Conservation (phyloP, 768 basidiomycete genomes). For the Chalciporus chontae region DNA sequence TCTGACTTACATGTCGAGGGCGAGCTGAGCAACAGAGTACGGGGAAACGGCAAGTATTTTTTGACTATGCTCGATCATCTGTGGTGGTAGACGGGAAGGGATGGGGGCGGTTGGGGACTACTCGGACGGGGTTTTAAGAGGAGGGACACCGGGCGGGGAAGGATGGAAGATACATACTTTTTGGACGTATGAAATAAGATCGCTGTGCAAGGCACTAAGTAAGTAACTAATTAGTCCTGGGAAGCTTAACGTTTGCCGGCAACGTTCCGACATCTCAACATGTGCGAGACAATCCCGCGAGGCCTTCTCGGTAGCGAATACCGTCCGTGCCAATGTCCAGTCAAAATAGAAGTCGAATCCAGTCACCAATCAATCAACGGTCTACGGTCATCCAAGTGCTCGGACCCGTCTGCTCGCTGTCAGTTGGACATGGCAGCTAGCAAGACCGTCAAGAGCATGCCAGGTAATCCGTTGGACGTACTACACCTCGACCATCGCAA, state of each 20-base stretch:
- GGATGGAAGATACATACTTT: not conserved
- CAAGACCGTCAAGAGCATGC: not conserved
- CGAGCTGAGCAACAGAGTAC: slow-evolving; percentile 63
- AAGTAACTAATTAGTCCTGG: slow-evolving; percentile 32
- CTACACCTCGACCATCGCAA: slow-evolving; percentile 13
- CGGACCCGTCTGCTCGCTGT: slow-evolving; percentile 12
- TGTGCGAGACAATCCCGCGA: slow-evolving; percentile 29
- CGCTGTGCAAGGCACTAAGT: slow-evolving; percentile 33
- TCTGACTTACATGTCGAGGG: slow-evolving; percentile 52
- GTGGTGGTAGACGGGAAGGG: slow-evolving; percentile 5
- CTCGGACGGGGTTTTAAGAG: slow-evolving; percentile 21
- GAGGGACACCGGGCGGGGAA: slow-evolving; percentile 3
- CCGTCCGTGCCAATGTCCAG: slow-evolving; percentile 14
- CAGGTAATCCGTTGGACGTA: not conserved
- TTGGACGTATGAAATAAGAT: slow-evolving; percentile 29
- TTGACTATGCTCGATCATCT: slow-evolving; percentile 58
- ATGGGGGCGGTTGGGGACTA: not conserved
- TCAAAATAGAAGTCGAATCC: slow-evolving; percentile 21
- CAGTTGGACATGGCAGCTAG: not conserved
- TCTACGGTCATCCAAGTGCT: not conserved
- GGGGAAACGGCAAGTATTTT: slow-evolving; percentile 42
- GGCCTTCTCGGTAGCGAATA: slow-evolving; percentile 37
- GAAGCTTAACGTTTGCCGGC: slow-evolving; percentile 35
- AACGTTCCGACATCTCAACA: slow-evolving; percentile 28
- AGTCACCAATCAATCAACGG: not conserved